Base-by-base conservation (phyloP, 768 basidiomycete genomes). In the Psilocybe azurescens region DNA sequence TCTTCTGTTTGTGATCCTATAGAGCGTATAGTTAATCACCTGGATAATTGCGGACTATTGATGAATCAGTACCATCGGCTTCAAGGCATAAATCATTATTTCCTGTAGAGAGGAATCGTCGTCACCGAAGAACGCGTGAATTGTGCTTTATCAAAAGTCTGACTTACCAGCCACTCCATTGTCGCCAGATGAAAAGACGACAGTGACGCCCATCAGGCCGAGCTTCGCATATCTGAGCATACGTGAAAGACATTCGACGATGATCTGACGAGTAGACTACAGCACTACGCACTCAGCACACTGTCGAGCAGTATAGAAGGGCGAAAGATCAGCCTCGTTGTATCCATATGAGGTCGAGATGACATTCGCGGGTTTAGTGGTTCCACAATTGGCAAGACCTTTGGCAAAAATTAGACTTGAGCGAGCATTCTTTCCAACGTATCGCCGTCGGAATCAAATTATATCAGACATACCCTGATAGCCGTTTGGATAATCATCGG, bases 181-280 rank as follows among this genome's bases (percentile, higher is more conserved):
- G 52, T 89, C 87, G 5, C 89, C 88, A n/a, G 84, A 84, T 10
- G 80, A 76, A 72, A 84, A 87, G 20, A 85, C 50, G 14, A 89
- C 56, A 2, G 86, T 85, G 30, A 85, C 76, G 5, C 88, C 89
- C 50, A 87, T 83, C 10, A 82, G 76, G 13, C 87, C 87, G 18
- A 89, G 81, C 61, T 80, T 77, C 0, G 80, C 86, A 62, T 77
- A 77, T 51, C 72, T 73, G 58, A 53, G 33, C n/a, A 33, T 41
- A 39, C 8, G 46, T 56, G 28, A 59, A 53, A 38, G 41, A 50
- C 53, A 29, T 41, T 52, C 33, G 3, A 50, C 44, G 16, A 44
- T 14, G 16, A 38, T 7, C 28, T 52, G 56, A 47, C 51, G 18
- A 18, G 14, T 39, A 44, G 33, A 29, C 48, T 39, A 47, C 38